Conservation (phyloP, 2,329 filamentous ascomycete species). For the Didymellaceae sp. region DNA sequence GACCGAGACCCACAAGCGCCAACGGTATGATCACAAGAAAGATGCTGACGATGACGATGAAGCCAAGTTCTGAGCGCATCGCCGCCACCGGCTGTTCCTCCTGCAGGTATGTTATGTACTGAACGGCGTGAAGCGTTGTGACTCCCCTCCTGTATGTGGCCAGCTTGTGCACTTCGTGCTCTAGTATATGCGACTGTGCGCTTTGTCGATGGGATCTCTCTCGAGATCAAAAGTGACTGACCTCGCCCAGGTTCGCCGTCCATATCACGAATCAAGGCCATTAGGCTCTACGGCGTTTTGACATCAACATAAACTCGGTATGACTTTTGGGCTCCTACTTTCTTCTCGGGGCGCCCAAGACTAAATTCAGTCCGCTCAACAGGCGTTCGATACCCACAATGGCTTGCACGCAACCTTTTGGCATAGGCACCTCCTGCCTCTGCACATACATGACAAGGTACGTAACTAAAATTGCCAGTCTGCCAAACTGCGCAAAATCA, state of each 20-base stretch:
- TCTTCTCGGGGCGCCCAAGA: conserved; percentile 14
- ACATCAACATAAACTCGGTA: conserved; percentile 33
- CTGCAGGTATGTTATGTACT: conserved; percentile 8
- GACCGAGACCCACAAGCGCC: conserved; percentile 86
- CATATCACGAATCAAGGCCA: neutral
- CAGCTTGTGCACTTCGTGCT: neutral
- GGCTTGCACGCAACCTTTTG: neutral
- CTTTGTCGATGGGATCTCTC: too few relatives aligned
- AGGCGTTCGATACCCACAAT: conserved; percentile 38
- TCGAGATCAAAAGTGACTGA: neutral
- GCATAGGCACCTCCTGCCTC: neutral
- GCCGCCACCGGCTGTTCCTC: neutral
- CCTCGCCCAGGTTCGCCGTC: neutral
- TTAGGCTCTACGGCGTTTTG: conserved; percentile 23
- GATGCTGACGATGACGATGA: conserved; percentile 38
- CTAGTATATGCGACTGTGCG: neutral
- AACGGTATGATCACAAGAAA: conserved; percentile 75
- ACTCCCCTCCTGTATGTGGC: neutral
- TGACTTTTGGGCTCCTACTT: conserved; percentile 20
- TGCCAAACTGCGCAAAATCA: too few relatives aligned
- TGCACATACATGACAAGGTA: neutral
- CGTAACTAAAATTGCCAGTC: too few relatives aligned
- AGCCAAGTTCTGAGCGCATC: conserved; percentile 16
- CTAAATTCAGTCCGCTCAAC: conserved; percentile 30
- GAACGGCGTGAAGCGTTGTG: too few relatives aligned